Conservation (phyloP, 371 early-diverging fungal genomes). For the Actinomortierella ambigua region DNA sequence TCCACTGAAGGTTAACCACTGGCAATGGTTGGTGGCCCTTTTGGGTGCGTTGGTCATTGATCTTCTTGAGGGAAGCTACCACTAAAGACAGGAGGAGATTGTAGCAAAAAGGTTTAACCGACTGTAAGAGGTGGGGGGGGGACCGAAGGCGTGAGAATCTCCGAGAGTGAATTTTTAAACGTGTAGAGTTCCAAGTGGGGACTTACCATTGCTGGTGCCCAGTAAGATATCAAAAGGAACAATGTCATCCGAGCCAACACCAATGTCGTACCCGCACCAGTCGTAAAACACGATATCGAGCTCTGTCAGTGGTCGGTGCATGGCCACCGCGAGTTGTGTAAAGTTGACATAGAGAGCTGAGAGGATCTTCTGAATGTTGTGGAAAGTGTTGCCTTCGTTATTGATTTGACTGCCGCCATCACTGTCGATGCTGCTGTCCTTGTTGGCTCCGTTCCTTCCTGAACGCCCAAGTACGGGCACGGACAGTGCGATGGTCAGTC, state of each 20-base stretch:
- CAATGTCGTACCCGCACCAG: constrained; percentile 37
- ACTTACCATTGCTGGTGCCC: constrained; percentile 26
- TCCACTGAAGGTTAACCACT: constrained; percentile 13
- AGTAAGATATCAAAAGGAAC: constrained; percentile 28
- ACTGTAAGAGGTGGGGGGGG: too few species aligned
- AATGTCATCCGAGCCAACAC: constrained; percentile 17
- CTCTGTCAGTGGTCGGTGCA: constrained; percentile 30
- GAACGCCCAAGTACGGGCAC: neutral
- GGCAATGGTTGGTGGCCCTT: constrained; percentile 13
- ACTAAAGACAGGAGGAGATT: constrained; percentile 10
- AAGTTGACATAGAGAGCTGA: constrained; percentile 42
- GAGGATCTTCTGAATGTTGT: constrained; percentile 27
- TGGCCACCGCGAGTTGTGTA: constrained; percentile 27
- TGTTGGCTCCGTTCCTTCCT: neutral
- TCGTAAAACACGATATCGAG: constrained; percentile 37
- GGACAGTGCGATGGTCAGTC: constrained; percentile 31
- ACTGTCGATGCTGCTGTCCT: neutral
- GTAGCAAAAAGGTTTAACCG: too few species aligned
- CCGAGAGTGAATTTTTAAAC: too few species aligned
- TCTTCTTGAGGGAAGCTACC: constrained; percentile 5
- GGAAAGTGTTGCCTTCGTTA: constrained; percentile 10
- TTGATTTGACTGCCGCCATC: neutral
- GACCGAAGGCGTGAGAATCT: too few species aligned
- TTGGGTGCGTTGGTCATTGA: constrained; percentile 15
- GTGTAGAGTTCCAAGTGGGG: too few species aligned